A percentile compares a stretch with the other conserved stretches of the same genome.
Evolutionary conservation across 306 rosid genomes (phyloP).

Genomic region (Acacia melanoxylon): DNA sequence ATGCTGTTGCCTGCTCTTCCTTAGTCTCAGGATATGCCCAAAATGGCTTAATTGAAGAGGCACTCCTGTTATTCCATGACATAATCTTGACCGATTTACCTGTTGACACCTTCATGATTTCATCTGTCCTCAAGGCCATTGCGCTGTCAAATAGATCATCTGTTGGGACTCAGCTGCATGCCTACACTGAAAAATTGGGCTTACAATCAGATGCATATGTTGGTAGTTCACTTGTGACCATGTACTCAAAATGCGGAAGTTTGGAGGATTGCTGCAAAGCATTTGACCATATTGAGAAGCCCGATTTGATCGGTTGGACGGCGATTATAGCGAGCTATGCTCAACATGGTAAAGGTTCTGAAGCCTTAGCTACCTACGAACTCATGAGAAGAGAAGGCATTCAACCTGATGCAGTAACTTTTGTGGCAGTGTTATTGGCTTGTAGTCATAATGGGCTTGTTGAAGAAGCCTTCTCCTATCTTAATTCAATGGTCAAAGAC

Average conservation of each 20-base stretch:
- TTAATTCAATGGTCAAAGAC: slow-evolving; percentile 62
- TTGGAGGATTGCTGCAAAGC: slow-evolving; percentile 67
- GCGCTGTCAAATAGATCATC: slow-evolving; percentile 46
- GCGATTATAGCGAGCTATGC: slow-evolving; percentile 76
- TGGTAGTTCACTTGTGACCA: slow-evolving; percentile 57
- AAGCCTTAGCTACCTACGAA: slow-evolving; percentile 67
- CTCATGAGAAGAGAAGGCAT: slow-evolving; percentile 66
- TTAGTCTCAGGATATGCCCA: slow-evolving; percentile 77
- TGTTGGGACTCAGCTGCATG: slow-evolving; percentile 67
- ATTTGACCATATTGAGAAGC: slow-evolving; percentile 62
- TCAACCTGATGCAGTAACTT: slow-evolving; percentile 73
- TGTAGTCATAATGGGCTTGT: slow-evolving; percentile 74
- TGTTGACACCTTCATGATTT: slow-evolving; percentile 54
- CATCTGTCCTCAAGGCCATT: slow-evolving; percentile 58
- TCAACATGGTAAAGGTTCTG: slow-evolving; percentile 64
- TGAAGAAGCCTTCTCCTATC: slow-evolving; percentile 70
- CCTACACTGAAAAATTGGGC: slow-evolving; percentile 50
- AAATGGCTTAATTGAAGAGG: slow-evolving; percentile 54
- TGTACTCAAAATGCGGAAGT: slow-evolving; percentile 81
- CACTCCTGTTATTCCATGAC: slow-evolving; percentile 48
- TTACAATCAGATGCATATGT: slow-evolving; percentile 54
- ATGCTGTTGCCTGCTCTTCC: slow-evolving; percentile 61
- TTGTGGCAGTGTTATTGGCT: slow-evolving; percentile 73
- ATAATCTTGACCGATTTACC: slow-evolving; percentile 44
- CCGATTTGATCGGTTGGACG: slow-evolving; percentile 74